phyloP scores from a whole-genome alignment of 1,284 basidiomycete species.

The Thelephora terrestris region DNA sequence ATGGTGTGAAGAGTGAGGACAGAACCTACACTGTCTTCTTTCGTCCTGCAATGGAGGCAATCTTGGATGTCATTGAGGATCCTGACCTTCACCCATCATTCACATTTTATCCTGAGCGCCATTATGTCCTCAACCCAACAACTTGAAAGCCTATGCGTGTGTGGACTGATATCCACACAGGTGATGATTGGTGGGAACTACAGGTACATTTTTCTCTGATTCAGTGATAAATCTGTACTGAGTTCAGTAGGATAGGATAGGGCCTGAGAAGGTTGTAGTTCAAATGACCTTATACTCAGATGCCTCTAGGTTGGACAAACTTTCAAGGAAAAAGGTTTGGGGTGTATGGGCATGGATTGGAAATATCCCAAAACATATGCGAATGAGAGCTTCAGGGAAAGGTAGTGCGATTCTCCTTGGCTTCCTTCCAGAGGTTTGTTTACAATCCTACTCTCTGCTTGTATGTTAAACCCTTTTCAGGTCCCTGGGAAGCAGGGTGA shows the following conservation, averaged over 20 bases:
- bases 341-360: not conserved
- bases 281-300: conserved; percentile 1
- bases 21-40: no score
- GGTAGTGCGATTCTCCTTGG: no score
- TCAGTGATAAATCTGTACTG: not conserved
- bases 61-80: no score
- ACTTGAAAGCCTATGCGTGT: not conserved
- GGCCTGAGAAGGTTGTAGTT: not conserved
- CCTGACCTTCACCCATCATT: no score
- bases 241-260: not conserved
- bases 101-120: not conserved
- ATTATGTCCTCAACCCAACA: not conserved
- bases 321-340: conserved; percentile 1
- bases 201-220: not conserved
- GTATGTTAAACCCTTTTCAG: no score
- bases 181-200: conserved; percentile 1
- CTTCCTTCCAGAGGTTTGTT: no score
- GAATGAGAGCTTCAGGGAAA: no score
- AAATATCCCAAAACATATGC: not conserved
- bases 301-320: not conserved
- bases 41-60: no score
- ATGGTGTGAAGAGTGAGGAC: no score
- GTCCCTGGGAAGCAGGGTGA: no score
- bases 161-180: not conserved
- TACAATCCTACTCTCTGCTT: no score